These are phyloP conservation scores for Psidium guajava DNA, from an alignment of 345 rosid genomes.

Conservation along the genomic window DNA sequence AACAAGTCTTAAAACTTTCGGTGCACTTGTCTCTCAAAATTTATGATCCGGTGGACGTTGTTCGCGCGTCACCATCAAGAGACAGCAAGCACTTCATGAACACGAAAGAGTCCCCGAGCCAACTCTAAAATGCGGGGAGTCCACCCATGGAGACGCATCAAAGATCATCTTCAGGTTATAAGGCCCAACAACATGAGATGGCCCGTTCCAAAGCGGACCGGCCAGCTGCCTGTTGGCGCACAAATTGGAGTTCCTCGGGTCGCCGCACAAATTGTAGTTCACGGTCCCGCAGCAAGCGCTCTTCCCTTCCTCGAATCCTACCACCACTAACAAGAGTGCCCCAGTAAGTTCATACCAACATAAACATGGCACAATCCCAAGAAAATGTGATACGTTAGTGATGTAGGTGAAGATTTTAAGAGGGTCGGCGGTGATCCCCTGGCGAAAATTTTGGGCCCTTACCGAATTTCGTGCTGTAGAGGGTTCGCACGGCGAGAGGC, in stretches of 20 bases:
- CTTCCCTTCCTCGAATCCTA: constrained; percentile 1
- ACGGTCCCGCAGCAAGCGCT: constrained; percentile 1
- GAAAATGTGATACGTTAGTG: neutral
- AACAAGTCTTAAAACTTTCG: too few species aligned
- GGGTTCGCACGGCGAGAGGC: constrained; percentile 1
- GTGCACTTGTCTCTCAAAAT: neutral
- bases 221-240: constrained; percentile 2
- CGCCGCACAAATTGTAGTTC: neutral
- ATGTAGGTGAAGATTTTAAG: neutral
- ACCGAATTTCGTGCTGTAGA: neutral
- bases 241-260: neutral
- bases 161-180: neutral
- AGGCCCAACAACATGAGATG: neutral
- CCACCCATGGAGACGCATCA: neutral
- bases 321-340: neutral
- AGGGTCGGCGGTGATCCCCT: neutral
- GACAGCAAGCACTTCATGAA: neutral
- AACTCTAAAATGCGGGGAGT: neutral
- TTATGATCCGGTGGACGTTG: neutral
- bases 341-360: neutral
- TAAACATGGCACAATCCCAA: neutral
- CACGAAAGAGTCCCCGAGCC: neutral
- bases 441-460: neutral
- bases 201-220: neutral
- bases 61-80: constrained; percentile 1